Percentiles rank a stretch among this genome's conserved stretches.
Conservation (phyloP, 2,329 filamentous ascomycete species). For the Diaporthe citrichinensis region DNA sequence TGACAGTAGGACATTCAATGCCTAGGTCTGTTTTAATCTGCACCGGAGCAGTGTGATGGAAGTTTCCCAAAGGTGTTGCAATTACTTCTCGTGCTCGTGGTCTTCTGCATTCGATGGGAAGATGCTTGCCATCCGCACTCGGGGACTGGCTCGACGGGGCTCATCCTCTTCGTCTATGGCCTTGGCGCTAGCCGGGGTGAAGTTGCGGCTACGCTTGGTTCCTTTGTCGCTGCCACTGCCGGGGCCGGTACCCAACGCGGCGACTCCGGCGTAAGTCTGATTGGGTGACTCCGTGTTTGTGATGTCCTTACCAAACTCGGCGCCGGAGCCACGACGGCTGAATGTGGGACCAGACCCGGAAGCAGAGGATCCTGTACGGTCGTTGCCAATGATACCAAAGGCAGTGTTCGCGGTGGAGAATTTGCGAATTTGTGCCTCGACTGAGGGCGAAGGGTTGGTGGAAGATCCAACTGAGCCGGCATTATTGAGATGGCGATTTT, state of each 20-base stretch:
- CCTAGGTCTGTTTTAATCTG: not conserved
- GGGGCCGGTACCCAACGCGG: constrained; percentile 37
- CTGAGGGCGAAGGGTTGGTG: constrained; percentile 39
- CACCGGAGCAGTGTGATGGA: no score
- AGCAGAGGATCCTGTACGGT: constrained; percentile 43
- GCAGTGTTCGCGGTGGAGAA: constrained; percentile 52
- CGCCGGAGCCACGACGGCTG: constrained; percentile 48
- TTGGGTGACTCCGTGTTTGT: constrained; percentile 48
- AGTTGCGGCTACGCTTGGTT: constrained; percentile 62
- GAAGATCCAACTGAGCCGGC: constrained; percentile 41
- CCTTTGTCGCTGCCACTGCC: constrained; percentile 52
- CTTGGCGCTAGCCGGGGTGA: constrained; percentile 62
- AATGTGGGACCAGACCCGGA: constrained; percentile 50
- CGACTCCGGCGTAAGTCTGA: constrained; percentile 43
- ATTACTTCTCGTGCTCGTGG: not conserved
- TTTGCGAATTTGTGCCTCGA: constrained; percentile 53
- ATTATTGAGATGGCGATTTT: constrained; percentile 52
- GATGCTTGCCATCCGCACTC: constrained; percentile 37
- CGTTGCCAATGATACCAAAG: constrained; percentile 41
- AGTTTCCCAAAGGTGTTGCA: no score
- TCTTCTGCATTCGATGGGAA: not conserved
- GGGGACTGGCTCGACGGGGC: constrained; percentile 55
- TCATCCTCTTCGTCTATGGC: constrained; percentile 64
- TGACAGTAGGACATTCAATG: not conserved
- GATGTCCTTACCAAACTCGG: constrained; percentile 51